Evolutionary conservation across 2,329 filamentous ascomycete genomes (phyloP).

Genomic region (Ceratocystiopsis minuta): DNA sequence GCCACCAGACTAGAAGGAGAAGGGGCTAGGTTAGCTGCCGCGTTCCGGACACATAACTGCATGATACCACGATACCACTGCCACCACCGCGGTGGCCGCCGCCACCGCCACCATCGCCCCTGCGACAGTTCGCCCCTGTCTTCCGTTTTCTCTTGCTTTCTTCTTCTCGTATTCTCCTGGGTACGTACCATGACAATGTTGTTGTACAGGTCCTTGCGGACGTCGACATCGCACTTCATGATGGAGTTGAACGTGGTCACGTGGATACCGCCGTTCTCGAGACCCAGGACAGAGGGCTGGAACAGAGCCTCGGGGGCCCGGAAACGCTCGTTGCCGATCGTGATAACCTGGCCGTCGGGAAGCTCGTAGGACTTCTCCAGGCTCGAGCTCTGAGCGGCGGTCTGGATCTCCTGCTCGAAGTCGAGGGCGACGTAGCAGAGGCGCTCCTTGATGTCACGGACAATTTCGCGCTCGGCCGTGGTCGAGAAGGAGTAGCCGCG

Average conservation of each 20-base stretch:
- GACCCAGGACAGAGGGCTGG: slow-evolving; percentile 95
- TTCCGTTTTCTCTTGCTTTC: neutral
- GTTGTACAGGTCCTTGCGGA: slow-evolving; percentile 98
- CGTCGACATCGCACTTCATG: slow-evolving; percentile 99
- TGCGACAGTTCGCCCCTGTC: neutral
- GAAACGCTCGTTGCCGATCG: slow-evolving; percentile 99
- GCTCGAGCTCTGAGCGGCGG: slow-evolving; percentile 93
- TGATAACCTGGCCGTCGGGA: slow-evolving; percentile 97
- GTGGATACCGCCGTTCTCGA: slow-evolving; percentile 97
- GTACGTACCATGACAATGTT: slow-evolving; percentile 98
- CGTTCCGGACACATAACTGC: no score
- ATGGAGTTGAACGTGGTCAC: slow-evolving; percentile 99
- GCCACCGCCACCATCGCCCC: no score
- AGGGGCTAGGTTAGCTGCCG: slow-evolving; percentile 15
- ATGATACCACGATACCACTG: no score
- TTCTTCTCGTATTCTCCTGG: neutral
- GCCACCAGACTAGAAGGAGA: slow-evolving; percentile 83
- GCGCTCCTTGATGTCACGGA: slow-evolving; percentile 99
- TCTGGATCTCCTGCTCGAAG: slow-evolving; percentile 99
- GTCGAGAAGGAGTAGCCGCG: slow-evolving; percentile 99
- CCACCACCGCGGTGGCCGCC: no score
- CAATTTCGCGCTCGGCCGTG: slow-evolving; percentile 99
- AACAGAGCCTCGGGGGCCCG: slow-evolving; percentile 98
- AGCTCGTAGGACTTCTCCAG: slow-evolving; percentile 99
- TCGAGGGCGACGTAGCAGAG: slow-evolving; percentile 99